Base-by-base conservation (phyloP, 148 eudicot genomes). In the Polygonum maritimum region DNA sequence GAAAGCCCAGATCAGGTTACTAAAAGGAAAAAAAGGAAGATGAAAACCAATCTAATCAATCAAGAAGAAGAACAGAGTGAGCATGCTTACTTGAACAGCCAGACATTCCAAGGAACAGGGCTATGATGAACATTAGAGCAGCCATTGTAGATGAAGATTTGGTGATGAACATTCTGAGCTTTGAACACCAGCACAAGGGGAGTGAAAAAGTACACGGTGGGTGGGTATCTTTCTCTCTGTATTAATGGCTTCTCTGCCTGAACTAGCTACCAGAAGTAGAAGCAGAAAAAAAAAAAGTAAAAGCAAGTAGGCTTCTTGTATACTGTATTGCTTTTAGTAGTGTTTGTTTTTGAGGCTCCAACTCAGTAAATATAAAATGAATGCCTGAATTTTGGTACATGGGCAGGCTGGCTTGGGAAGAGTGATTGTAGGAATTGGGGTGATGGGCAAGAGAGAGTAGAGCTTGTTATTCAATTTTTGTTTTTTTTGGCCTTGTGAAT, bases 111-210 rank as follows among this genome's bases (percentile, higher is more conserved):
- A 73, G 55, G 26, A 73, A 48, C 36, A 73, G 75, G 14, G 75
- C 12, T 13, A 73, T 31, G 39, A 73, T 31, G 39, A 73, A 48
- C 39, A 73, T 4, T 14, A 73, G 49, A 73, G 55, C n/a, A 73
- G 55, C 40, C 75, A 73, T 73, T 48, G 38, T 9, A 21, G 75
- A 73, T 73, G 60, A 39, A 73, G 75, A 73, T 73, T 21, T 71
- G 21, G 16, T 13, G 38, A 21, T 22, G 75, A 22, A 45, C 19
- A 72, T 18, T 26, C 5, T 21, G 62, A 60, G 4, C 8, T 18
- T 19, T 16, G 22, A 58, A 26, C 31, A 26, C 31, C 31, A 26
- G 31, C 31, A 26, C 31, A 26, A 26, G 69, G 19, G 26, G 60
- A 54, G 60, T 54, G 21, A 54, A 9, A 54, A n/a, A 5, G 15